phyloP scores from a whole-genome alignment of 1,284 basidiomycete genomes.

The Singerocomus inundabilis region DNA sequence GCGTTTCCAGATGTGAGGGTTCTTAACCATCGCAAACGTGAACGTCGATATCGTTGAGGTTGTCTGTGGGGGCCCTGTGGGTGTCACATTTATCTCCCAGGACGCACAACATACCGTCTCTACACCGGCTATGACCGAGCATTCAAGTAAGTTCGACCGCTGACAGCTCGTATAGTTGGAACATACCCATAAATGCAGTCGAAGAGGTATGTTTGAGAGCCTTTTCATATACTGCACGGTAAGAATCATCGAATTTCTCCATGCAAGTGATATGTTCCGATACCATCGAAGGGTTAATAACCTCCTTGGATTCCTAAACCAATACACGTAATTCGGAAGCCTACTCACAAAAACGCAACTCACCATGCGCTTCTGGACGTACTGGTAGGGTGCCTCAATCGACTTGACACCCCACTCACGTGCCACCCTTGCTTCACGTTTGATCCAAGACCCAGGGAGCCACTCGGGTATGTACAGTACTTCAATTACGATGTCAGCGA shows the following conservation, averaged over 20 bases:
- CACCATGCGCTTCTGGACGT: constrained; percentile 14
- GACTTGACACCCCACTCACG: neutral
- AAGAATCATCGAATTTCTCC: constrained; percentile 1
- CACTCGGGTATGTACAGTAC: constrained; percentile 19
- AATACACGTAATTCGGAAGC: neutral
- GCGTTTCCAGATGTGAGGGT: constrained; percentile 30
- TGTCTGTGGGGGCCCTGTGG: constrained; percentile 3
- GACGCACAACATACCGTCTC: constrained; percentile 17
- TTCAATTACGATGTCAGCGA: neutral
- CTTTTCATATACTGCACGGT: neutral
- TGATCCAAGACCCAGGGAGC: constrained; percentile 9
- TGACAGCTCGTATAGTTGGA: neutral
- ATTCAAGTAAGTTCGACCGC: neutral
- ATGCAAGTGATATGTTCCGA: constrained; percentile 17
- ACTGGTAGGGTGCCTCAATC: constrained; percentile 16
- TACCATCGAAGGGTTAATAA: constrained; percentile 7
- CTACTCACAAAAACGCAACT: neutral
- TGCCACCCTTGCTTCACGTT: neutral
- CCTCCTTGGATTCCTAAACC: neutral
- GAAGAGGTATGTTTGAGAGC: constrained; percentile 10
- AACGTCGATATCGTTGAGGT: constrained; percentile 19
- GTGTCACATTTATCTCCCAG: too few species aligned
- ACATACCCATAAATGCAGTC: constrained; percentile 12
- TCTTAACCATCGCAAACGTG: constrained; percentile 35
- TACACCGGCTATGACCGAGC: neutral